Conservation (phyloP, 2,329 filamentous ascomycete species). For the Alternaria burnsii region DNA sequence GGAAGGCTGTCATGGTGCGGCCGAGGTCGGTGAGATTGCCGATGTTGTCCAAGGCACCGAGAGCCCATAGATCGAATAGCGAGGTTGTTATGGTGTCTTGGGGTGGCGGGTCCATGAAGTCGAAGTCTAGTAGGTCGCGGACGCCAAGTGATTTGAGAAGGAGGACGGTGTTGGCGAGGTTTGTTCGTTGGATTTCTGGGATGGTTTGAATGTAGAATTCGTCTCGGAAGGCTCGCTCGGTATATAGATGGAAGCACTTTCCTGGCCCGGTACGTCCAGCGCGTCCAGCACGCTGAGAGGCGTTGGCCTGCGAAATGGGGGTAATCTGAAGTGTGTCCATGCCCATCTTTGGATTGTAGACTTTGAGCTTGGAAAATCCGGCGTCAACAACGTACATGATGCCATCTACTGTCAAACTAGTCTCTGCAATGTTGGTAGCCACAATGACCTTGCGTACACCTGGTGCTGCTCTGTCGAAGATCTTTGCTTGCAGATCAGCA, state of each 20-base stretch:
- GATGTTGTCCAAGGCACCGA: slow-evolving; percentile 91
- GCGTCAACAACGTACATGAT: slow-evolving; percentile 99
- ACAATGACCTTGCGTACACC: slow-evolving; percentile 97
- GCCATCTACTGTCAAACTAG: slow-evolving; percentile 95
- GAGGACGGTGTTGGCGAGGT: slow-evolving; percentile 92
- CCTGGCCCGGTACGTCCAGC: slow-evolving; percentile 94
- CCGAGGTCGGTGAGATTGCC: slow-evolving; percentile 90
- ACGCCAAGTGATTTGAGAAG: slow-evolving; percentile 94
- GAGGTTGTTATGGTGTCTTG: slow-evolving; percentile 98
- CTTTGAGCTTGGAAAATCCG: slow-evolving; percentile 96
- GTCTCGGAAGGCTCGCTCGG: slow-evolving; percentile 92
- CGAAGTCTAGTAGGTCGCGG: slow-evolving; percentile 92
- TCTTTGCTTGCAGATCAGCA: slow-evolving; percentile 95
- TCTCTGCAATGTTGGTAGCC: slow-evolving; percentile 98
- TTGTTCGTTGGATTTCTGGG: slow-evolving; percentile 96
- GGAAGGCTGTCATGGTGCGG: slow-evolving; percentile 93
- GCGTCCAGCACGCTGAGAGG: slow-evolving; percentile 89
- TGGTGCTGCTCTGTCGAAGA: slow-evolving; percentile 89
- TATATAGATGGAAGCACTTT: slow-evolving; percentile 93
- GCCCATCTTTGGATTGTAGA: slow-evolving; percentile 98
- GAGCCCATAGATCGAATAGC: slow-evolving; percentile 95
- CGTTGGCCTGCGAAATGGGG: slow-evolving; percentile 95
- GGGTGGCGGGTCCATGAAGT: slow-evolving; percentile 98
- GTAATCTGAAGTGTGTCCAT: slow-evolving; percentile 99
- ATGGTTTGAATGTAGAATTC: slow-evolving; percentile 97